Evolutionary conservation across 306 rosid species (phyloP), one percentile per base, ranked within the genome.

Genomic region (Lagenaria siceraria): DNA sequence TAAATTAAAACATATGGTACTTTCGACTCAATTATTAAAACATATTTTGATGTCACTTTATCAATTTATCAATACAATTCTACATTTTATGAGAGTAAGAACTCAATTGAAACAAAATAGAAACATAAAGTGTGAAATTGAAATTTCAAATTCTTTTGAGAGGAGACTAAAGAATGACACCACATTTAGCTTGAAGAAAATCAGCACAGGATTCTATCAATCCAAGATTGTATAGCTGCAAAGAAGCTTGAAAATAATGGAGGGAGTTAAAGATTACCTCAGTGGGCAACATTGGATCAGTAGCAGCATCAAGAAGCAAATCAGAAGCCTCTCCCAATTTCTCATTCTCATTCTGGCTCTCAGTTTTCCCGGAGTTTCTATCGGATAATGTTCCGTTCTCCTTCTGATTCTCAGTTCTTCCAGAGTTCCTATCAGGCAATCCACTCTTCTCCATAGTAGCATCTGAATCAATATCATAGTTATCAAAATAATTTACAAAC

Each of bases 241-340:
- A 69, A 43, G 8, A 69, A 13, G 21, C 36, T 48, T 24, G 53
- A 70, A 43, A 43, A 70, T 29, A 68, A 27, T 1, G 1, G 53
- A 60, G 31, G 40, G 8, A 42, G 61, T 75, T 31, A 52, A 64
- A 21, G 35, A 74, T 75, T 81, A 96, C 99, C 99, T 96, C 99
- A 1, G 90, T 90, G 33, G 99, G 99, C 89, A 92, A 74, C 76
- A 88, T 79, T 52, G 85, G 80, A 63, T 86, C 82, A 78, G 84
- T 86, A 38, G 95, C 87, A 81, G 98, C 78, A 80, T 87, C 87
- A 70, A 79, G 90, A 75, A 74, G 84, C 81, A 76, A 85, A 65
- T 86, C 87, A 59, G 88, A 86, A 70, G 81, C 85, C 77, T 63
- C 81, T 52, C 80, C 85, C 21, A 74, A 72, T 27, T 75, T 64